Base-by-base conservation (phyloP, 768 basidiomycete species). In the Russula compacta region DNA sequence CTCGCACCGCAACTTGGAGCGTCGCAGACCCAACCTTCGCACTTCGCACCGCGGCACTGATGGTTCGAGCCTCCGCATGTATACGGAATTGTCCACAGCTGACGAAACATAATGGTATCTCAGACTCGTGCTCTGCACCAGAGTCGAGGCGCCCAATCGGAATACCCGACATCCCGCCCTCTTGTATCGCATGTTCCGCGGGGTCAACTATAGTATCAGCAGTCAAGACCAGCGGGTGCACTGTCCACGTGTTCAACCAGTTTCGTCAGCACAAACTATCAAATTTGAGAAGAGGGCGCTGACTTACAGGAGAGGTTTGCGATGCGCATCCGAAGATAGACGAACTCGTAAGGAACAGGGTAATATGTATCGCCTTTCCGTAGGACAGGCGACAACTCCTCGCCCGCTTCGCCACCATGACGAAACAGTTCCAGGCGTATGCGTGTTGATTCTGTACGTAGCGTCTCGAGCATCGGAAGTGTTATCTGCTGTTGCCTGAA, bases 401-500 rank as follows among this genome's bases (percentile, higher is more conserved):
- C 14, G 55, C 43, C 47, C 2, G 50, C 61, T 64, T 65, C 58
- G 53, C 67, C 57, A 15, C 54, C 60, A 44, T 58, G 43, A 54
- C 57, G 63, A 64, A 48, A 50, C 49, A 52, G 43, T 9, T 52
- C 50, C 19, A 95, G 68, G 4, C 78, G 71, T 32, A 95, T 75
- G 6, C 76, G 77, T 11, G 85, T 81, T 7, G 80, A 77, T 66
- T 93, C 86, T 39, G 81, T 81, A 32, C 85, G 85, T 43, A 97
- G 73, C 24, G 82, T 80, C 54, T 91, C 84, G 15, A 97, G 75
- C 88, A 97, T 93, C 0, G 81, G 82, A 51, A 82, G 69, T 4
- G 90, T 85, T 74, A 98, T 79, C 15, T 85, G 76, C 63, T 95
- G 89, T 48, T 82, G 79, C 58, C 95, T 79, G 36, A 98, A 75